These are phyloP conservation scores for Suillus decipiens DNA, from an alignment of 768 basidiomycete species.

Conservation along the genomic window DNA sequence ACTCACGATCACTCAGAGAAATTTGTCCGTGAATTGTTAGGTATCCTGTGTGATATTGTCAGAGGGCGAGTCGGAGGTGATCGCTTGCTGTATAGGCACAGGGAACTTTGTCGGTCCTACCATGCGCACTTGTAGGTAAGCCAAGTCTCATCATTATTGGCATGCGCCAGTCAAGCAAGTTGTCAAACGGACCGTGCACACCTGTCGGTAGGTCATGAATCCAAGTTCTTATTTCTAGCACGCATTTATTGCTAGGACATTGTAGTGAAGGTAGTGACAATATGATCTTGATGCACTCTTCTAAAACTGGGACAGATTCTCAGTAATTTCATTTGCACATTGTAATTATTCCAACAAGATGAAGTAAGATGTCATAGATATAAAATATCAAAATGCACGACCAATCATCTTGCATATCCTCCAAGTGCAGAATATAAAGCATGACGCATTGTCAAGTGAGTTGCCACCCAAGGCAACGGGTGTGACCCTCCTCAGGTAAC, in stretches of 20 bases:
- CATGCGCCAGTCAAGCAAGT: background rate
- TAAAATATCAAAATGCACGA: background rate
- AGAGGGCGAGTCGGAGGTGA: background rate
- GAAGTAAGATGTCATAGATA: background rate
- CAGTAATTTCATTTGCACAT: background rate
- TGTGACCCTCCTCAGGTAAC: background rate
- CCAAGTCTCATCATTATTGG: background rate
- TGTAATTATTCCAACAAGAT: slow-evolving; percentile 6
- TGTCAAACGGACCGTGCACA: background rate
- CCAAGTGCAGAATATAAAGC: background rate
- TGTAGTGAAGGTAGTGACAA: background rate
- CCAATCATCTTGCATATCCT: background rate
- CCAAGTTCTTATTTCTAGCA: background rate
- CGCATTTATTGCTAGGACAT: background rate
- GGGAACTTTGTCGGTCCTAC: background rate
- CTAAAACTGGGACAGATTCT: background rate
- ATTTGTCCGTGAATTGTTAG: background rate
- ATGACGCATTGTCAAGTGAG: background rate
- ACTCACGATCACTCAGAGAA: background rate
- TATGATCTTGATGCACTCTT: background rate
- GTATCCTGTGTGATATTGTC: background rate
- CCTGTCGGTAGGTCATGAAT: background rate
- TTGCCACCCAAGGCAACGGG: background rate
- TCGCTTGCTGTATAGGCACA: background rate
- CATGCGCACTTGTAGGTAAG: background rate